Percentiles rank a stretch among this genome's conserved stretches.
Evolutionary conservation across 495 filamentous ascomycete species (phyloP).

Genomic region (Bacidia gigantensis): DNA sequence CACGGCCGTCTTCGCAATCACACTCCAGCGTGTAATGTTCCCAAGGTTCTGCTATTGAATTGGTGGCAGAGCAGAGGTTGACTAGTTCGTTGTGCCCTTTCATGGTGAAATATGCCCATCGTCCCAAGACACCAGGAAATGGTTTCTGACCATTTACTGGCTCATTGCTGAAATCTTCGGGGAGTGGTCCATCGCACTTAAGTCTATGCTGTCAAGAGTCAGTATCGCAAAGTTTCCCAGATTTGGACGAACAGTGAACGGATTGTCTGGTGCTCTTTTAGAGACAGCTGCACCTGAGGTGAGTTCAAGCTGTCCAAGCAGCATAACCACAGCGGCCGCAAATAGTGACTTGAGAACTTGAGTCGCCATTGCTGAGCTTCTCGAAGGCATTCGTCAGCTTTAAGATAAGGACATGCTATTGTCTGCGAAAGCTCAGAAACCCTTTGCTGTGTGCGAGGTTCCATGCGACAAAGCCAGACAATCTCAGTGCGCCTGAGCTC

Average conservation of each 20-base stretch:
- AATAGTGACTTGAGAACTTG: slow-evolving; percentile 31
- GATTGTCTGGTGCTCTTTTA: no score
- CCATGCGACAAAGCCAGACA: no score
- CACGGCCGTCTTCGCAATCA: not conserved
- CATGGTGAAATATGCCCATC: not conserved
- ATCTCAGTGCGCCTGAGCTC: no score
- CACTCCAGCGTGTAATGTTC: not conserved
- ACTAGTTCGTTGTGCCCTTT: not conserved
- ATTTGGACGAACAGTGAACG: no score
- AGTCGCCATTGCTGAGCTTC: no score
- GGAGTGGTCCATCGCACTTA: not conserved
- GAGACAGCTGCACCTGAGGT: no score
- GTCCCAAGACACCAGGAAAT: not conserved
- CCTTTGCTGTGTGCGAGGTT: no score
- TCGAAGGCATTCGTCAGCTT: no score
- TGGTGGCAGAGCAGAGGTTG: not conserved
- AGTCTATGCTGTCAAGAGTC: not conserved
- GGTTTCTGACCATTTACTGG: not conserved
- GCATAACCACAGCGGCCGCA: not conserved
- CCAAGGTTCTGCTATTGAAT: not conserved
- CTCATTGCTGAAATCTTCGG: not conserved
- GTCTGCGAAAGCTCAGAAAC: no score
- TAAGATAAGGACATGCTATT: no score
- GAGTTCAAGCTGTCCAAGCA: not conserved
- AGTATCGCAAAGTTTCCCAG: no score